Conservation (phyloP, 306 rosid species). For the Canavalia gladiata region DNA sequence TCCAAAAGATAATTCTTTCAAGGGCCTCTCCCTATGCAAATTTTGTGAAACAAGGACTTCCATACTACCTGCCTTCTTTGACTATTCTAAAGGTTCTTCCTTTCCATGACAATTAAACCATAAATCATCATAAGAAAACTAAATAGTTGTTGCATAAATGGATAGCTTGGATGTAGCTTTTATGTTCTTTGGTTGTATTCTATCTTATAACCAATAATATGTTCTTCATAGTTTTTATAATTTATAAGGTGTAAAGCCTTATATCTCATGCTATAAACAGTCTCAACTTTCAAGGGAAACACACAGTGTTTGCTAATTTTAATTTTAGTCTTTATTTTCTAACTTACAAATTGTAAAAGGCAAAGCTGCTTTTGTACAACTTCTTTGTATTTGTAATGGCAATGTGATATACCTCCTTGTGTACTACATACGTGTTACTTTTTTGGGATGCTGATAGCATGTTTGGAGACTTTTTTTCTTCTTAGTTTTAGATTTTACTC, state of each 20-base stretch:
- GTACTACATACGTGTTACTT: neutral
- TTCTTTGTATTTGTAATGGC: neutral
- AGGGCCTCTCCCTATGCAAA: too few relatives aligned
- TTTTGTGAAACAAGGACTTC: too few relatives aligned
- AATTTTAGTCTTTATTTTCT: neutral
- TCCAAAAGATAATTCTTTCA: too few relatives aligned
- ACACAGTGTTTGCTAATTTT: neutral
- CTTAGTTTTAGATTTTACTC: too few relatives aligned
- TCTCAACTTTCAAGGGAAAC: neutral
- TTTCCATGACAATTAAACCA: too few relatives aligned
- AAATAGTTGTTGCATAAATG: neutral
- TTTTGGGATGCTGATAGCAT: neutral
- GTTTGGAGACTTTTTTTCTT: neutral
- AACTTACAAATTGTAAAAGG: neutral
- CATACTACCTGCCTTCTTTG: too few relatives aligned
- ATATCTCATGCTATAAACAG: neutral
- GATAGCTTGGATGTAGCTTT: neutral
- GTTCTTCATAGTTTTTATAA: neutral
- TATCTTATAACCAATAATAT: neutral
- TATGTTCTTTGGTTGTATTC: conserved; percentile 15
- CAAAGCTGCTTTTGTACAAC: neutral
- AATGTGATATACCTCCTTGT: conserved; percentile 3
- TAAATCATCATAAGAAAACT: neutral
- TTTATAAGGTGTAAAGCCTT: neutral
- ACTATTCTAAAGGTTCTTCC: too few relatives aligned